Base-by-base conservation (phyloP, 2,329 filamentous ascomycete genomes). In the Aspergillus udagawae region DNA sequence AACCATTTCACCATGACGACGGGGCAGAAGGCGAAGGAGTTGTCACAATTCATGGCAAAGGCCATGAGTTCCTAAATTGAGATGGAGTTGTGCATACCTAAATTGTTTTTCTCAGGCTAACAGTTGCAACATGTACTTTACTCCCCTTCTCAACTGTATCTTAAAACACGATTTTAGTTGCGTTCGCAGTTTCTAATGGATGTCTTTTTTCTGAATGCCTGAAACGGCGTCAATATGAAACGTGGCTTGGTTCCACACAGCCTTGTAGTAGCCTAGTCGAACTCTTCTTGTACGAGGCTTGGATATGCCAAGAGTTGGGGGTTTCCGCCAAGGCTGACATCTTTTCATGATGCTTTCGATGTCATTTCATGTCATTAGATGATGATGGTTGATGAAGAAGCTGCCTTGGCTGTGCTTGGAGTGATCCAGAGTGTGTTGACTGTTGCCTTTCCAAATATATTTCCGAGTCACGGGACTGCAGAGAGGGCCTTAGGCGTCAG, bases 1-100 rank as follows among this genome's bases (percentile, higher is more conserved):
- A 72, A 74, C 29, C 71, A 74, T 57, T 74, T 74, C 58, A 71
- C 71, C 9, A 51, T 58, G 49, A 55, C 38, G n/a, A 45, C 42
- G 1, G 49, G 53, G 35, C 20, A 49, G 53, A 27, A 48, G 47
- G 23, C 28, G 20, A 45, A 45, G 42, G 42, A 45, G 42, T 23
- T 45, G 42, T 45, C 42, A 1, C 3, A 20, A 23, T 45, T 45
- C 42, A 45, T 45, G 42, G 42, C 42, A 8, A 20, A 10, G 42
- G 42, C 42, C 3, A 45, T 47, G 44, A 47, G 44, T 25, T 47
- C 10, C 44, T 47, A 47, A 12, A 17, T 14, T 47, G 21, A 6
- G 4, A 12, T 23, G 44, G n/a, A 23, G 20, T 45, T 45, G 42
- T 45, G 9, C 20, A 23, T 45, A 45, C 5, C 32, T 38, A 38